phyloP scores from a whole-genome alignment of 2,329 filamentous ascomycete genomes.

The Leptographium galeiforme region DNA sequence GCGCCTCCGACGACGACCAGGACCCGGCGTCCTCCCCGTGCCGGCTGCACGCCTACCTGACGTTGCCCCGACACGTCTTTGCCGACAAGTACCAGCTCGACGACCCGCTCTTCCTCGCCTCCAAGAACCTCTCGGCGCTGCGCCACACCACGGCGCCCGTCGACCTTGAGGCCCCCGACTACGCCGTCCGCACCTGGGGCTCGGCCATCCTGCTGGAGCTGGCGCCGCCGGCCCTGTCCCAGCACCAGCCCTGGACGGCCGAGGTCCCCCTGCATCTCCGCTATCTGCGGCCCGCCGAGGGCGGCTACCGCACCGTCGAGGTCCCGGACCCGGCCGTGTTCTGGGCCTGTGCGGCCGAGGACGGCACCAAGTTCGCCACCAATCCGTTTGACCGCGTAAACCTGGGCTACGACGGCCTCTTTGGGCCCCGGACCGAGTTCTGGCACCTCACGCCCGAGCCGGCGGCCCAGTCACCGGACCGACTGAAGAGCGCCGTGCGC shows the following conservation, averaged over 20 bases:
- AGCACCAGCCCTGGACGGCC: slow-evolving; percentile 38
- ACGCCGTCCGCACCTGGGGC: slow-evolving; percentile 65
- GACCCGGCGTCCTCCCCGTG: slow-evolving; percentile 29
- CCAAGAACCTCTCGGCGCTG: slow-evolving; percentile 62
- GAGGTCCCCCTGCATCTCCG: slow-evolving; percentile 75
- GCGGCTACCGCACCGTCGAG: slow-evolving; percentile 40
- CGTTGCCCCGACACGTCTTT: slow-evolving; percentile 69
- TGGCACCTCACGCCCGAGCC: slow-evolving; percentile 58
- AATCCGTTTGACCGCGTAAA: slow-evolving; percentile 80
- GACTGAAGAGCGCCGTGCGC: slow-evolving; percentile 38
- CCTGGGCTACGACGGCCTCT: slow-evolving; percentile 75
- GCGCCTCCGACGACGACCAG: slow-evolving; percentile 15
- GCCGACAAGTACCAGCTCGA: slow-evolving; percentile 76
- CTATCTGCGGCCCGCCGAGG: slow-evolving; percentile 53
- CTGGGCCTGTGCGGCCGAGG: slow-evolving; percentile 68
- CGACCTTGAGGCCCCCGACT: slow-evolving; percentile 83
- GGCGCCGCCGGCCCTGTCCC: slow-evolving; percentile 23
- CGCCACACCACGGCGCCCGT: slow-evolving; percentile 61
- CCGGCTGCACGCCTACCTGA: slow-evolving; percentile 65
- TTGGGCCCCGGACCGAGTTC: slow-evolving; percentile 64
- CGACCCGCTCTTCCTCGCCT: slow-evolving; percentile 62
- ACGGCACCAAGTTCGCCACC: slow-evolving; percentile 51
- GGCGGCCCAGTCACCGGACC: not conserved
- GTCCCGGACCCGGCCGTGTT: slow-evolving; percentile 75
- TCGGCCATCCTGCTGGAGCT: slow-evolving; percentile 66